Percentiles rank a stretch among this genome's conserved stretches.
These are phyloP conservation scores for Cyberlindnera subsufficiens DNA, from an alignment of 805 yeast genomes.

Conservation along the genomic window DNA sequence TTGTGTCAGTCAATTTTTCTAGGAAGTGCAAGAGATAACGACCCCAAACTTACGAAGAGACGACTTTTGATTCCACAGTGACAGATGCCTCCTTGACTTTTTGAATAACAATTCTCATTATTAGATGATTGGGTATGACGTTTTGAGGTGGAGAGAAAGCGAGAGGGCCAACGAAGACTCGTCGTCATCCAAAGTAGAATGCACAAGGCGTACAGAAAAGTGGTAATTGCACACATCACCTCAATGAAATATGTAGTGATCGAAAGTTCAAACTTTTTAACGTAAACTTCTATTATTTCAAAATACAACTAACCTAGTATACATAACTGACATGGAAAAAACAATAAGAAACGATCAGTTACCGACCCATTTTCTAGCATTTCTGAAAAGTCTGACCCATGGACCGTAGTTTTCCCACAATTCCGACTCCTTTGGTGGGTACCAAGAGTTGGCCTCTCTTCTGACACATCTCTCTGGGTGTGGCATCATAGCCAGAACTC, in stretches of 20 bases:
- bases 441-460: slow-evolving; percentile 86
- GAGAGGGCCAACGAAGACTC: no score
- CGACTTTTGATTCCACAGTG: slow-evolving; percentile 62
- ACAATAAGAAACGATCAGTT: slow-evolving; percentile 1
- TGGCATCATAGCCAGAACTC: slow-evolving; percentile 98
- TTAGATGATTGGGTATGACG: not conserved
- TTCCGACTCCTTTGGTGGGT: slow-evolving; percentile 56
- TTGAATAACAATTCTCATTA: slow-evolving; percentile 87
- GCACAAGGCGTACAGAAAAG: no score
- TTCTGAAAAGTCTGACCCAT: slow-evolving; percentile 89
- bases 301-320: no score
- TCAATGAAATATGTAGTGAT: no score
- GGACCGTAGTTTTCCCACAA: slow-evolving; percentile 87
- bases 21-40: not conserved
- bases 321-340: no score
- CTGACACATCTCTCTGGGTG: slow-evolving; percentile 95
- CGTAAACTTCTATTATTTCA: no score
- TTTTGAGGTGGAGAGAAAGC: no score
- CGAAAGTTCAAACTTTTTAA: no score
- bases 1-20: not conserved
- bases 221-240: no score
- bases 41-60: slow-evolving; percentile 47
- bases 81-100: slow-evolving; percentile 88
- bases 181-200: no score
- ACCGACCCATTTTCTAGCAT: slow-evolving; percentile 92